Base-by-base conservation (phyloP, 2,329 filamentous ascomycete species). In the Juglanconis oblonga region DNA sequence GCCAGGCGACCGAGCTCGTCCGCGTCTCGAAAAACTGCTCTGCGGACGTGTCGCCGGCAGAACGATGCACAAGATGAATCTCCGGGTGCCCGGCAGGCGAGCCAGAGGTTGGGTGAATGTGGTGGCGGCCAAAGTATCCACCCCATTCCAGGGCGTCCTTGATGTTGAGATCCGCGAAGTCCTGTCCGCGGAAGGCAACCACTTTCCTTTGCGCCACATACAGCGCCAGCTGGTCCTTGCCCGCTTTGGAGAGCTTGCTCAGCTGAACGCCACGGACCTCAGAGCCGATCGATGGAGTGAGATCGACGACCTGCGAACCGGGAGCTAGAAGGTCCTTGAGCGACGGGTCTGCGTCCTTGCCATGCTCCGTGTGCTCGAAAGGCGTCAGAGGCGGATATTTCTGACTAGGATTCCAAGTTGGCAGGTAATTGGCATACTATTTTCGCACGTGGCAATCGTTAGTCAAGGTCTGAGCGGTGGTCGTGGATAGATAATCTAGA, bases 1-100 rank as follows among this genome's bases (percentile, higher is more conserved):
- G 92, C 92, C 92, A 97, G 7, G 91, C 91, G 1, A 96, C 87
- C 1, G 88, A 90, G 74, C 88, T 94, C 3, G 90, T 93, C 29
- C 89, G 83, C 51, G 85, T 84, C 60, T 69, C 77, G 58, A 91
- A 86, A 73, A 87, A 89, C 45, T 81, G 75, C 10, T 81, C 74
- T 13, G 80, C 82, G 3, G 79, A 83, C 5, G 79, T 85, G 68
- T 91, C 87, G 32, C 85, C 85, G 80, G 61, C 87, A 78, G 59
- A 88, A 83, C 88, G 82, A 72, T 91, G 87, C 9, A 91, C 88
- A 3, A 91, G 79, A 69, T 91, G 88, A 47, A 91, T 76, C 69
- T 90, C 83, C 0, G 88, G 88, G 70, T 82, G 82, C n/a, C 86
- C 87, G 61, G 82, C 81, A 1, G 88, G 89, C 1, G 86, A 85